These are phyloP conservation scores for Alternaria panax DNA, from an alignment of 2,329 filamentous ascomycete genomes.

Conservation along the genomic window DNA sequence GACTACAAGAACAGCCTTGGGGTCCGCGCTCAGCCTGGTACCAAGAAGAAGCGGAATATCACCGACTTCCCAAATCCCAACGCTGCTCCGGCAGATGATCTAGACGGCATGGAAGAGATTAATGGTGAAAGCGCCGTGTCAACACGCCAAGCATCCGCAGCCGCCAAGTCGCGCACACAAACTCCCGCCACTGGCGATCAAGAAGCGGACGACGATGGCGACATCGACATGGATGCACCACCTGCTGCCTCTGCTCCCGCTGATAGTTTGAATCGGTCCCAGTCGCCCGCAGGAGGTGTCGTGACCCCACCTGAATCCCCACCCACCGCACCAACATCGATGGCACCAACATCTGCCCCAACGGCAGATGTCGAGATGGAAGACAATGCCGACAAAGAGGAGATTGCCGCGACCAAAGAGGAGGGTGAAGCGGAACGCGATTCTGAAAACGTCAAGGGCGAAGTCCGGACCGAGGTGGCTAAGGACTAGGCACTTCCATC, in stretches of 20 bases:
- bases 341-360: slow-evolving; percentile 26
- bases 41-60: slow-evolving; percentile 63
- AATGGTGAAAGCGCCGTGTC: slow-evolving; percentile 44
- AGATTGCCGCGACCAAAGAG: slow-evolving; percentile 31
- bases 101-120: slow-evolving; percentile 34
- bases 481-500: slow-evolving; percentile 26
- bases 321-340: slow-evolving; percentile 23
- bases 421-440: slow-evolving; percentile 39
- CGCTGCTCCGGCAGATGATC: slow-evolving; percentile 41
- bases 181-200: slow-evolving; percentile 37
- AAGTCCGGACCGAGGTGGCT: slow-evolving; percentile 38
- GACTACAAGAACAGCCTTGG: slow-evolving; percentile 78
- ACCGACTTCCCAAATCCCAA: slow-evolving; percentile 68
- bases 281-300: slow-evolving; percentile 42
- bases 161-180: slow-evolving; percentile 33
- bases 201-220: slow-evolving; percentile 44
- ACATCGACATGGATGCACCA: slow-evolving; percentile 47
- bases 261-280: slow-evolving; percentile 26
- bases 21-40: slow-evolving; percentile 64
- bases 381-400: slow-evolving; percentile 29
- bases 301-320: slow-evolving; percentile 50
- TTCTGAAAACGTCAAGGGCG: slow-evolving; percentile 41
- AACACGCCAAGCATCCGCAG: slow-evolving; percentile 39
- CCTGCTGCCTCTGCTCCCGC: slow-evolving; percentile 23
- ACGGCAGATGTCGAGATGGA: slow-evolving; percentile 45